phyloP scores from a whole-genome alignment of 2,329 filamentous ascomycete species.

The Colletotrichum agaves region DNA sequence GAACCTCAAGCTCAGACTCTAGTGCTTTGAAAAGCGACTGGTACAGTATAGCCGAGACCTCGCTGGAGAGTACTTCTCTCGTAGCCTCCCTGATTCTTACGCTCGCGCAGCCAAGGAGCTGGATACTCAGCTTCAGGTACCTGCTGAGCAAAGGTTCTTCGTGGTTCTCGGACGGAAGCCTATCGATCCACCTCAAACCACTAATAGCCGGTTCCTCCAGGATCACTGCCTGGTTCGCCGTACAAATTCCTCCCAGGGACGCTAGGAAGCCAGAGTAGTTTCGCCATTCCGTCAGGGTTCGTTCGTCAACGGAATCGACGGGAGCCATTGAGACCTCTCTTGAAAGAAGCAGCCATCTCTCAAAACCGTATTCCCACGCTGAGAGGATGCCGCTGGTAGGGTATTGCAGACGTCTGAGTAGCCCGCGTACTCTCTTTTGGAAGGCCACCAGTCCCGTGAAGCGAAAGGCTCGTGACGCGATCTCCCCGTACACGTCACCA shows the following conservation, averaged over 20 bases:
- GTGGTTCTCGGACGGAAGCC: conserved; percentile 65
- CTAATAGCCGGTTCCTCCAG: conserved; percentile 68
- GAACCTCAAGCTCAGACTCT: conserved; percentile 70
- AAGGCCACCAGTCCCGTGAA: conserved; percentile 77
- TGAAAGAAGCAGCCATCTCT: conserved; percentile 72
- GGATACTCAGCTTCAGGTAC: conserved; percentile 72
- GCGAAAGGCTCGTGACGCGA: conserved; percentile 71
- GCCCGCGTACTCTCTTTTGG: conserved; percentile 71
- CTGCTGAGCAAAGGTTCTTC: conserved; percentile 70
- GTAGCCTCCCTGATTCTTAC: conserved; percentile 74
- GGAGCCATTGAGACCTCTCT: conserved; percentile 69
- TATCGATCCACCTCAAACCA: conserved; percentile 73
- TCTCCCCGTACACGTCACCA: conserved; percentile 68
- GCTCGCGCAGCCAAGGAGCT: conserved; percentile 72
- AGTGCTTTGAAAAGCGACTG: conserved; percentile 72
- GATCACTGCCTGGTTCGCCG: conserved; percentile 65
- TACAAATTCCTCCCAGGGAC: conserved; percentile 73
- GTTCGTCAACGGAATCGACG: conserved; percentile 64
- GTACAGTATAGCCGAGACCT: conserved; percentile 71
- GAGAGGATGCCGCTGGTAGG: conserved; percentile 74
- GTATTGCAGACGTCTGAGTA: conserved; percentile 69
- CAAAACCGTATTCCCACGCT: conserved; percentile 74
- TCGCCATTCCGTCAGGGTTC: conserved; percentile 70
- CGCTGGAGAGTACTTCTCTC: conserved; percentile 72
- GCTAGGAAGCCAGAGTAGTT: conserved; percentile 77